Base-by-base conservation (phyloP, 2,329 filamentous ascomycete genomes). In the Ceratocystis huliohia region DNA sequence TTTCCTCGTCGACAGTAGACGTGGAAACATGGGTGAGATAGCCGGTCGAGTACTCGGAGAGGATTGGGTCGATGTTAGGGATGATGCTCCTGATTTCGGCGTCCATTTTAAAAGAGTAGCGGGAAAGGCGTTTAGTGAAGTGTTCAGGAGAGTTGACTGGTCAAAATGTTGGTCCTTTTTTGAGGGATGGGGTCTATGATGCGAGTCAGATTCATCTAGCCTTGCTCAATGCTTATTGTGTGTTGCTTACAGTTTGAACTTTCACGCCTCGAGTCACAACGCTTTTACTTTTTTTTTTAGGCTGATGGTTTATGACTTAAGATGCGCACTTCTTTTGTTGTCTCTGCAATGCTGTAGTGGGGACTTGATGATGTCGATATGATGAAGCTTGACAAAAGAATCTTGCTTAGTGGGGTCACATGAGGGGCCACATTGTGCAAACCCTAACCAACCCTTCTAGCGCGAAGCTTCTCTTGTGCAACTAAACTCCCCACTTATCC, bases 11-110 rank as follows among this genome's bases (percentile, higher is more conserved):
- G 64, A 86, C 84, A 81, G 89, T 96, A 64, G 88, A 81, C 70
- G 87, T 92, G 61, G 92, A 94, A 62, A 94, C 94, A 81, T 99
- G 93, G 73, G 86, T 91, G 71, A 99, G 82, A 75, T 97, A 99
- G 67, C 94, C 94, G 70, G 91, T 89, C 56, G 91, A 94, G 77
- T 96, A 96, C 77, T 96, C 89, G 62, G 91, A 92, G 71, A 96
- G 81, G 69, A 96, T 82, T 68, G 88, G 89, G 77, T 96, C 92
- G 71, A 96, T 89, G 73, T 88, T 88, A 69, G 91, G 91, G 71
- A 96, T 84, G 71, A 91, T 84, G 69, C 87, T 81, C 78, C 88
- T 88, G 74, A 96, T 91, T 78, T 96, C 89, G 73, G 88, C 82
- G 76, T 96, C 91, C 91, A 96, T 96, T 10, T 37, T 61, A 15